phyloP scores from a whole-genome alignment of 2,329 filamentous ascomycete species.

The Colletotrichum caudatum region DNA sequence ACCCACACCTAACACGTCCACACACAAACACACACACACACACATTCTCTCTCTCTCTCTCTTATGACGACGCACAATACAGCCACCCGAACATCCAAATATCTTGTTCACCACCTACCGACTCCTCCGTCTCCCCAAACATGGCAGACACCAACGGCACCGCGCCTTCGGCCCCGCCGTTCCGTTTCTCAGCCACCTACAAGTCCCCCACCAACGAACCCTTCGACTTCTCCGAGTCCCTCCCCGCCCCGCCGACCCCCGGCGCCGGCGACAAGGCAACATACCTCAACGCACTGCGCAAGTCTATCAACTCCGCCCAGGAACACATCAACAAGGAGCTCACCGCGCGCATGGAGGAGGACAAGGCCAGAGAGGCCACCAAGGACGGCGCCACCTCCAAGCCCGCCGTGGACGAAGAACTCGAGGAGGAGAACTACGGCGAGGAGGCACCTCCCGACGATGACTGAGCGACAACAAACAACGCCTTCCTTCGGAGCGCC shows the following conservation, averaged over 20 bases:
- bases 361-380: constrained; percentile 65
- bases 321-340: constrained; percentile 76
- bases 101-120: background rate
- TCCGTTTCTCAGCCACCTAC: constrained; percentile 65
- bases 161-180: constrained; percentile 19
- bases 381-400: constrained; percentile 43
- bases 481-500: constrained; percentile 24
- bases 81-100: background rate
- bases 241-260: constrained; percentile 52
- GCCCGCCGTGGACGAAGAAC: constrained; percentile 61
- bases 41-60: background rate
- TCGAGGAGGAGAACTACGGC: constrained; percentile 84
- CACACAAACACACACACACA: background rate
- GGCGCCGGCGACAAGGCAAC: constrained; percentile 63
- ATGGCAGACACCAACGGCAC: constrained; percentile 29
- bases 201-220: constrained; percentile 61
- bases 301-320: constrained; percentile 70
- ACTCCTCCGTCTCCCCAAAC: background rate
- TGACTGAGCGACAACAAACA: constrained; percentile 50
- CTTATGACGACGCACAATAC: constrained; percentile 12
- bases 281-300: constrained; percentile 71
- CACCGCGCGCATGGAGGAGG: constrained; percentile 79
- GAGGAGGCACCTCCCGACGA: constrained; percentile 82
- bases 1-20: background rate
- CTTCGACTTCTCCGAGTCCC: constrained; percentile 57